Evolutionary conservation across 108 stramenopile genomes (phyloP).

Genomic region (Aurantiochytrium sp.): DNA sequence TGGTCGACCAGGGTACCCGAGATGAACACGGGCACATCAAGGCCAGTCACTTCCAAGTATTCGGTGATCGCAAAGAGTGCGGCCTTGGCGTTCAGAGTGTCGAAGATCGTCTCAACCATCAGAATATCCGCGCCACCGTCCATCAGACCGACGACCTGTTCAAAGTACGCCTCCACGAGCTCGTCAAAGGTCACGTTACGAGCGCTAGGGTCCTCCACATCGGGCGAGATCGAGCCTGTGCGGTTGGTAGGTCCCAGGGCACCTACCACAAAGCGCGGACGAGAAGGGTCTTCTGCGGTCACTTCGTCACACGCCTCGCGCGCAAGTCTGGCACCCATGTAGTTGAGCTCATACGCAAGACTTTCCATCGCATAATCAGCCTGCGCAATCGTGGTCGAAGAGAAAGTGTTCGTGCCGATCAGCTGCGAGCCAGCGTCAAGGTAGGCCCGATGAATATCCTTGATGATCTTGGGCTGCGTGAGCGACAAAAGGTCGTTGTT

Average conservation of each 20-base stretch:
- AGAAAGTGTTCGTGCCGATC: slow-evolving; percentile 98
- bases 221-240: slow-evolving; percentile 88
- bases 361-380: slow-evolving; percentile 95
- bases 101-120: slow-evolving; percentile 97
- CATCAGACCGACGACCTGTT: slow-evolving; percentile 83
- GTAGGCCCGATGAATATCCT: slow-evolving; percentile 83
- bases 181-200: slow-evolving; percentile 97
- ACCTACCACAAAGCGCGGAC: slow-evolving; percentile 72
- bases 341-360: slow-evolving; percentile 90
- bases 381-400: slow-evolving; percentile 93
- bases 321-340: slow-evolving; percentile 77
- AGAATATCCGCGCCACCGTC: slow-evolving; percentile 91
- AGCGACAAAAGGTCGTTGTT: slow-evolving; percentile 97
- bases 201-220: slow-evolving; percentile 82
- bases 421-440: slow-evolving; percentile 78
- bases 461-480: slow-evolving; percentile 86
- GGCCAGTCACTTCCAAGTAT: slow-evolving; percentile 73
- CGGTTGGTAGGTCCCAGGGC: slow-evolving; percentile 95
- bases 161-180: slow-evolving; percentile 90
- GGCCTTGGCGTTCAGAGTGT: slow-evolving; percentile 95
- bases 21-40: slow-evolving; percentile 91
- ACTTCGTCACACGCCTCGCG: slow-evolving; percentile 91
- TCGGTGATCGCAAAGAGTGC: slow-evolving; percentile 86
- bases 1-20: slow-evolving; percentile 96
- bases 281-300: slow-evolving; percentile 69